Conservation (phyloP, 352 stramenopile species). For the Globisporangium takayamanum region DNA sequence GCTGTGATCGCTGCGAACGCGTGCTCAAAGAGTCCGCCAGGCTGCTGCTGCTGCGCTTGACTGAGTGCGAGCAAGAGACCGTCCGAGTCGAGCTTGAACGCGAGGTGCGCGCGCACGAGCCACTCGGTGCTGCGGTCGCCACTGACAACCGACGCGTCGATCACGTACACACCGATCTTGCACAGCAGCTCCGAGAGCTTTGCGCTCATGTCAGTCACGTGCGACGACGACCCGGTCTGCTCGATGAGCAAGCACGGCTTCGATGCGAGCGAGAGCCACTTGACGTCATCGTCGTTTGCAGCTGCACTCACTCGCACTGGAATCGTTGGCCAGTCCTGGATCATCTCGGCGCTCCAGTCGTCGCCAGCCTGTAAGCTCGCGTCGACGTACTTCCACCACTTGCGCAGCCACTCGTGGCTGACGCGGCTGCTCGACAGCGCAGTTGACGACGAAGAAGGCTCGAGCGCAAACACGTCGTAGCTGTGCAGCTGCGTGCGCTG, state of each 20-base stretch:
- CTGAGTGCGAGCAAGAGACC: slow-evolving; percentile 35
- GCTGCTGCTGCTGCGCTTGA: slow-evolving; percentile 23
- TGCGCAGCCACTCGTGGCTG: slow-evolving; percentile 35
- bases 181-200: slow-evolving; percentile 17
- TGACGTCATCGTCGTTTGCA: slow-evolving; percentile 7
- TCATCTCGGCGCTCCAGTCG: slow-evolving; percentile 18
- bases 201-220: not conserved
- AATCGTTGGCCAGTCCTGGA: slow-evolving; percentile 35
- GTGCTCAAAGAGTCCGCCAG: slow-evolving; percentile 28
- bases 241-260: slow-evolving; percentile 31
- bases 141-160: slow-evolving; percentile 35
- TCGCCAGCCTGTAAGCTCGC: slow-evolving; percentile 22
- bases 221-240: slow-evolving; percentile 2
- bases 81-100: slow-evolving; percentile 37
- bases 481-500: slow-evolving; percentile 11
- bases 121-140: slow-evolving; percentile 37
- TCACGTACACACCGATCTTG: slow-evolving; percentile 35
- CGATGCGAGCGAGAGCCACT: slow-evolving; percentile 28
- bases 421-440: slow-evolving; percentile 2
- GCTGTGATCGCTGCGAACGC: slow-evolving; percentile 25
- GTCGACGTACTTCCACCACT: slow-evolving; percentile 51
- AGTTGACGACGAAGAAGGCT: slow-evolving; percentile 3
- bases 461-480: slow-evolving; percentile 25
- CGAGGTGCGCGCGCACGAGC: slow-evolving; percentile 33
- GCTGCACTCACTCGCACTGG: slow-evolving; percentile 17